Percentiles rank a stretch among this genome's conserved stretches.
Conservation (phyloP, 257 asterid species). For the Salvia splendens region DNA sequence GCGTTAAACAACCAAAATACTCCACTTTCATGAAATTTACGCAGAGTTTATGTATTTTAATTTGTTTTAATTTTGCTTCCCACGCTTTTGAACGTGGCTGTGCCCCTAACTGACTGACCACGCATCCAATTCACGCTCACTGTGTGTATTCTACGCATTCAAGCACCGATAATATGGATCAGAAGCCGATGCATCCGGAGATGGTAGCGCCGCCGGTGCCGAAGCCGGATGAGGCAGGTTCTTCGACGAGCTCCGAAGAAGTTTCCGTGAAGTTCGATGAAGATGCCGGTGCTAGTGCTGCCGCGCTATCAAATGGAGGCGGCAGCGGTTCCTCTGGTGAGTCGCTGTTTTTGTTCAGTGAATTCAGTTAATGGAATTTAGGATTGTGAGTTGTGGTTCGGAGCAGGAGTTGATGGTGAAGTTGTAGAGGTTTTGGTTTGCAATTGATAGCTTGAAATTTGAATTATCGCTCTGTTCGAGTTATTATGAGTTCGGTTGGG, state of each 20-base stretch:
- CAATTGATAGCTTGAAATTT: not conserved
- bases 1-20: conserved; percentile 15
- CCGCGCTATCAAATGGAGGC: conserved; percentile 42
- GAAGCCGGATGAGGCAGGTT: conserved; percentile 38
- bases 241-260: conserved; percentile 53
- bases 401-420: not conserved
- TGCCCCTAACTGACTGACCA: conserved; percentile 6
- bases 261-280: conserved; percentile 48
- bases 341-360: conserved; percentile 28
- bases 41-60: not conserved
- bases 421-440: not conserved
- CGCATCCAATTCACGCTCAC: conserved; percentile 20
- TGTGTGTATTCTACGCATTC: conserved; percentile 8
- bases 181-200: conserved; percentile 36
- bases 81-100: conserved; percentile 43
- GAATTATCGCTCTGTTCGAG: not conserved
- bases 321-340: conserved; percentile 55
- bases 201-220: conserved; percentile 44
- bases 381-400: conserved; percentile 27
- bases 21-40: too few species aligned
- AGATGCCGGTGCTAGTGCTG: conserved; percentile 27
- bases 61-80: not conserved
- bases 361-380: conserved; percentile 26
- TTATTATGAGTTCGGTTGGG: conserved; percentile 9
- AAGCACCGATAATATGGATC: conserved; percentile 43